These are phyloP conservation scores for Hygrophoropsis aurantiaca DNA, from an alignment of 768 basidiomycete species.

Conservation along the genomic window DNA sequence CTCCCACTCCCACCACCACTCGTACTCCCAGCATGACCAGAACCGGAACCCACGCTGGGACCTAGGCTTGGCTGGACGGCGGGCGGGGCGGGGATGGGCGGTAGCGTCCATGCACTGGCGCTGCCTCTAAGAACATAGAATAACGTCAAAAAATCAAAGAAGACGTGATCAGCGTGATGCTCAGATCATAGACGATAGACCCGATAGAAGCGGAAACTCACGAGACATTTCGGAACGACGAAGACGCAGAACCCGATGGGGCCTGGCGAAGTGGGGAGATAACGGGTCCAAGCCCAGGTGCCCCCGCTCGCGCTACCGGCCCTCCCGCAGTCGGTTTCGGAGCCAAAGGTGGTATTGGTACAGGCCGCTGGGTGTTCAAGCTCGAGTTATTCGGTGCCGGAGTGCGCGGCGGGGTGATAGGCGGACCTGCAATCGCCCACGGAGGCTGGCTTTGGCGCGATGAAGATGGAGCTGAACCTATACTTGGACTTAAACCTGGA, in stretches of 20 bases:
- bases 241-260: constrained; percentile 22
- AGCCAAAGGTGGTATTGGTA: constrained; percentile 20
- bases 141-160: neutral
- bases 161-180: too few species aligned
- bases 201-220: too few species aligned
- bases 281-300: constrained; percentile 56
- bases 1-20: too few species aligned
- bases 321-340: constrained; percentile 18
- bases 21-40: too few species aligned
- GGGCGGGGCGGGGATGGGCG: constrained; percentile 51
- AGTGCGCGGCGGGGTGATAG: constrained; percentile 18
- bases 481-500: too few species aligned
- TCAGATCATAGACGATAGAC: too few species aligned
- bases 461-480: too few species aligned
- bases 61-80: constrained; percentile 33
- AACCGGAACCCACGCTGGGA: too few species aligned
- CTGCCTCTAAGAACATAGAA: constrained; percentile 13
- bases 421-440: constrained; percentile 9
- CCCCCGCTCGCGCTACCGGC: too few species aligned
- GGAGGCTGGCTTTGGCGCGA: constrained; percentile 11
- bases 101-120: constrained; percentile 62
- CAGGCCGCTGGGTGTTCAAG: constrained; percentile 15
- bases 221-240: constrained; percentile 44
- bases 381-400: too few species aligned
- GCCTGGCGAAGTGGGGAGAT: constrained; percentile 59